Percentiles rank a stretch among this genome's conserved stretches.
Evolutionary conservation across 306 rosid genomes (phyloP).

Genomic region (Carpinus fangiana): DNA sequence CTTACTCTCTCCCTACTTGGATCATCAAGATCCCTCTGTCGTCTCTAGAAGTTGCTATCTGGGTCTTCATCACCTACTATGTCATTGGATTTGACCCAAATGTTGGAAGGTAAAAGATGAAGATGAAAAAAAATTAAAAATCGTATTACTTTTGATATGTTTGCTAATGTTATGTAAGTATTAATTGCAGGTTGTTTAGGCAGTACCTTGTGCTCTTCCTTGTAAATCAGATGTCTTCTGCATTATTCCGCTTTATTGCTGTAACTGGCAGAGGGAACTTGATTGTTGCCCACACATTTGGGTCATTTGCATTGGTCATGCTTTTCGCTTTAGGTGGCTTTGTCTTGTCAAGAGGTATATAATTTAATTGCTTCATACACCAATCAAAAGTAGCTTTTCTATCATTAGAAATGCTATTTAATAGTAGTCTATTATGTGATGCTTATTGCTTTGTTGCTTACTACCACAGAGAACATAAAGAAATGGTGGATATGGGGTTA

Average conservation of each 20-base stretch:
- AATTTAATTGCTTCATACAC: background rate
- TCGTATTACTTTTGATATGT: background rate
- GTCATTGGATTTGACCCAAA: constrained; percentile 62
- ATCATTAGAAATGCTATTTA: background rate
- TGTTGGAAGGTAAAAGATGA: constrained; percentile 43
- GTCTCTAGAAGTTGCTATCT: constrained; percentile 49
- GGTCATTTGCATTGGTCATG: constrained; percentile 32
- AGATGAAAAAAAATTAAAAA: no score
- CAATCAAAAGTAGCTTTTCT: background rate
- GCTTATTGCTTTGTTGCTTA: constrained; percentile 28
- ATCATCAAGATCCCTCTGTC: constrained; percentile 59
- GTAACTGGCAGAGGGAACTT: constrained; percentile 45
- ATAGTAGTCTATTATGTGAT: background rate
- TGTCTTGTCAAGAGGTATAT: constrained; percentile 43
- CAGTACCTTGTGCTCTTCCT: constrained; percentile 40
- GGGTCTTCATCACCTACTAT: constrained; percentile 65
- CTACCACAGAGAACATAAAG: constrained; percentile 47
- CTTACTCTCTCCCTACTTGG: constrained; percentile 64
- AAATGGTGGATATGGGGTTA: constrained; percentile 62
- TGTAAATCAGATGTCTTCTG: constrained; percentile 51
- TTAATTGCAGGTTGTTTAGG: constrained; percentile 40
- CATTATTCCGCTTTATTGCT: constrained; percentile 48
- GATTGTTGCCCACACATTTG: constrained; percentile 41
- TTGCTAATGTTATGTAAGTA: background rate
- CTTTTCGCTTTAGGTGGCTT: constrained; percentile 48